A percentile compares a stretch with the other conserved stretches of the same genome.
Evolutionary conservation across 495 filamentous ascomycete genomes (phyloP).

Genomic region (Hamigera avellanea): DNA sequence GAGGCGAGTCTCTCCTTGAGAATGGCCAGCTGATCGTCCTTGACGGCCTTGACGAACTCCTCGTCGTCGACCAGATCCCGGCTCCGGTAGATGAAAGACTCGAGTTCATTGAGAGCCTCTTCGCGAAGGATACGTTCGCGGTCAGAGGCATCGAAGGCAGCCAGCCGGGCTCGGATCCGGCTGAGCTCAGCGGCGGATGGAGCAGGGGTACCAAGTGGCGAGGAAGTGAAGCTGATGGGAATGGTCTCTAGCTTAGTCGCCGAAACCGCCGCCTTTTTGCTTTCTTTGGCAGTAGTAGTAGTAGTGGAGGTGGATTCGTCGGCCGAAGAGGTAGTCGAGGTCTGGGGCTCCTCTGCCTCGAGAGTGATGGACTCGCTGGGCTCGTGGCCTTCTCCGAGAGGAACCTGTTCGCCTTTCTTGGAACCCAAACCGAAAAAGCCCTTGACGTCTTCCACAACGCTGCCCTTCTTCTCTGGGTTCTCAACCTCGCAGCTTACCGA

Average conservation of each 20-base stretch:
- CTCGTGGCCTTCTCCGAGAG: constrained; percentile 50
- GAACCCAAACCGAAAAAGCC: constrained; percentile 86
- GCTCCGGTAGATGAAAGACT: constrained; percentile 83
- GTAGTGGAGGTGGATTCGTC: constrained; percentile 36
- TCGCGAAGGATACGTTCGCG: constrained; percentile 62
- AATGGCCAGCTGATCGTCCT: constrained; percentile 43
- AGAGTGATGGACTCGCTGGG: constrained; percentile 35
- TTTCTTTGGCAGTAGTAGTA: constrained; percentile 35
- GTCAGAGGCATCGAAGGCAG: constrained; percentile 78
- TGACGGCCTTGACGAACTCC: constrained; percentile 59
- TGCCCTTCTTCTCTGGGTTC: constrained; percentile 57
- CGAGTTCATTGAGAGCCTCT: constrained; percentile 83
- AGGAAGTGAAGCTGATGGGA: constrained; percentile 49
- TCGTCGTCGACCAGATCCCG: constrained; percentile 70
- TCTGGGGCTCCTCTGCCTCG: constrained; percentile 37
- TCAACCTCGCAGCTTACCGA: constrained; percentile 76
- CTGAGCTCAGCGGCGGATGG: constrained; percentile 45
- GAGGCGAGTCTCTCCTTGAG: constrained; percentile 54
- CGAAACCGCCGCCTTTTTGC: constrained; percentile 31
- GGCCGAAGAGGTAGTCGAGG: constrained; percentile 30
- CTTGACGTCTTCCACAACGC: constrained; percentile 86
- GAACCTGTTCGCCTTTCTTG: constrained; percentile 72
- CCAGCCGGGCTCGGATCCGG: constrained; percentile 59
- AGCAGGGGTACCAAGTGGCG: constrained; percentile 47
- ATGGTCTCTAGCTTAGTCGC: constrained; percentile 63